phyloP scores from a whole-genome alignment of 768 basidiomycete species.

The Hericium erinaceus region DNA sequence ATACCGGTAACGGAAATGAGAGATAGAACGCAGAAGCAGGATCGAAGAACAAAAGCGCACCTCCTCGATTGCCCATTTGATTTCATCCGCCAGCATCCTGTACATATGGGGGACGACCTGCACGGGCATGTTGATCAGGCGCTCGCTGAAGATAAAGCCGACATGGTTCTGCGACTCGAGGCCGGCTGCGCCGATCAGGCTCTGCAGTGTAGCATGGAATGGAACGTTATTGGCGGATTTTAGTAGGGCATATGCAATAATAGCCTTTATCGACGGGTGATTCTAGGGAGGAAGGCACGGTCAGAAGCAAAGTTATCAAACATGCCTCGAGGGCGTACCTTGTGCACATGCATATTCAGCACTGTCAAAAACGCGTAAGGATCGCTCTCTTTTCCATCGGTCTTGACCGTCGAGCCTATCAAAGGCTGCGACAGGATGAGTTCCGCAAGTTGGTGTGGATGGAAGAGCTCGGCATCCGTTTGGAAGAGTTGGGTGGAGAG shows the following conservation, averaged over 20 bases:
- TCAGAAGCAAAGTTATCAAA: background rate
- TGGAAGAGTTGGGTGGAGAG: slow-evolving; percentile 63
- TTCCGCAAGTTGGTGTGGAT: slow-evolving; percentile 68
- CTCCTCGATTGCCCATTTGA: slow-evolving; percentile 60
- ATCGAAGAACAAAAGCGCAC: slow-evolving; percentile 30
- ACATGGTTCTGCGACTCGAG: slow-evolving; percentile 42
- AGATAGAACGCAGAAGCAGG: background rate
- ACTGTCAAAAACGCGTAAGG: slow-evolving; percentile 85
- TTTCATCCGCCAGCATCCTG: slow-evolving; percentile 75
- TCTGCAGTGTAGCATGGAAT: slow-evolving; percentile 45
- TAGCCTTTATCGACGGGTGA: slow-evolving; percentile 58
- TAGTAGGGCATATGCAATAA: slow-evolving; percentile 60
- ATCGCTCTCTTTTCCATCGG: slow-evolving; percentile 83
- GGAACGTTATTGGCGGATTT: slow-evolving; percentile 41
- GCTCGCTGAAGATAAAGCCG: slow-evolving; percentile 79
- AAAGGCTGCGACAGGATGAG: slow-evolving; percentile 65
- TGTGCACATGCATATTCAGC: slow-evolving; percentile 65
- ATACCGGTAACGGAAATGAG: background rate
- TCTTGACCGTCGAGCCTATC: slow-evolving; percentile 88
- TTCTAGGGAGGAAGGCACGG: slow-evolving; percentile 34
- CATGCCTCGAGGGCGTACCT: slow-evolving; percentile 29
- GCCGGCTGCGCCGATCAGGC: slow-evolving; percentile 32
- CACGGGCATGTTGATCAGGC: slow-evolving; percentile 92
- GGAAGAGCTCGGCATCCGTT: slow-evolving; percentile 62
- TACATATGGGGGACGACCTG: slow-evolving; percentile 92